phyloP scores from a whole-genome alignment of 2,329 filamentous ascomycete species.

The Arthrobotrys conoides region DNA sequence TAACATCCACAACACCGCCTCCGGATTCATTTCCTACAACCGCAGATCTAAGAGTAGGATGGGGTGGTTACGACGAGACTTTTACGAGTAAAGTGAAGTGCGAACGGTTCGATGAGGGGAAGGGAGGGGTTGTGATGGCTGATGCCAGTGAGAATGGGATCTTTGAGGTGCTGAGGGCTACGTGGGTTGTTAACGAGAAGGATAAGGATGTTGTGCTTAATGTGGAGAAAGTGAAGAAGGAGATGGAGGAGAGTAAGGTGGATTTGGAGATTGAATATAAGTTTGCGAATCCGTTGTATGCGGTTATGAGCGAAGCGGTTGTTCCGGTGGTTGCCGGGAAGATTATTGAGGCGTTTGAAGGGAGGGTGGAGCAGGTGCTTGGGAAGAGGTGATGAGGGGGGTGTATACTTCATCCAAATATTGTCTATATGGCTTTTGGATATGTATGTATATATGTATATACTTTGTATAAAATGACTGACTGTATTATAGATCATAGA shows the following conservation, averaged over 20 bases:
- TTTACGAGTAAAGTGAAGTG: conserved; percentile 87
- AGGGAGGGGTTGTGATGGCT: conserved; percentile 67
- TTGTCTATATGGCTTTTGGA: neutral
- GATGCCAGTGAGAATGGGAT: conserved; percentile 70
- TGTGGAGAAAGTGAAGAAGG: conserved; percentile 55
- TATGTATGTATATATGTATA: conserved; percentile 40
- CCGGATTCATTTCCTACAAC: conserved; percentile 73
- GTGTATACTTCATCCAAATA: too few species aligned
- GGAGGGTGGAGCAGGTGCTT: conserved; percentile 56
- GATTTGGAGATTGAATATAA: conserved; percentile 82
- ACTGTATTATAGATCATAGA: conserved; percentile 26
- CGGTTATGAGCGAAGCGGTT: conserved; percentile 82
- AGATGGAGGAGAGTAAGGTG: conserved; percentile 72
- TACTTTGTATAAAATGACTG: conserved; percentile 7
- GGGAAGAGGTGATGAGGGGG: conserved; percentile 34
- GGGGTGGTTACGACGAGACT: conserved; percentile 83
- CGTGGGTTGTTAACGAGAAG: conserved; percentile 74
- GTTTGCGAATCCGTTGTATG: conserved; percentile 91
- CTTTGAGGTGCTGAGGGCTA: conserved; percentile 78
- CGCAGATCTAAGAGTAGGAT: conserved; percentile 86
- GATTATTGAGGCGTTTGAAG: conserved; percentile 94
- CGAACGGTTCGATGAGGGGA: conserved; percentile 66
- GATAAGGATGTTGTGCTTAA: too few species aligned
- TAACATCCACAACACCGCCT: conserved; percentile 77
- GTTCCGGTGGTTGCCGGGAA: conserved; percentile 85